phyloP scores from a whole-genome alignment of 2,329 filamentous ascomycete genomes.

The Cercospora berteroae region DNA sequence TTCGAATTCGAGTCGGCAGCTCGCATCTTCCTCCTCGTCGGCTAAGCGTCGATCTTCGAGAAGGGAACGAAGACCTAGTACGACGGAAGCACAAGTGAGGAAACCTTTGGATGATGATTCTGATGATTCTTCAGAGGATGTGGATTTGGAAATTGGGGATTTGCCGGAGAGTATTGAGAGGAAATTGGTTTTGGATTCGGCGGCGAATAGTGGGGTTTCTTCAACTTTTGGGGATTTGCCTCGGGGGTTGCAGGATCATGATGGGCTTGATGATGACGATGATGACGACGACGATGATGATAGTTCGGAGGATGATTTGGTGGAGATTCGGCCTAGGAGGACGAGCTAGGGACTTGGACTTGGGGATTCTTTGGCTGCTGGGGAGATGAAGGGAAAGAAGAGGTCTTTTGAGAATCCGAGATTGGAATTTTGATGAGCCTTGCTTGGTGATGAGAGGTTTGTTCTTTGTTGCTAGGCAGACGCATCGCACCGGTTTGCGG shows the following conservation, averaged over 20 bases:
- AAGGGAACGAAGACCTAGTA: slow-evolving; percentile 28
- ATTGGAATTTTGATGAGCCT: slow-evolving; percentile 2
- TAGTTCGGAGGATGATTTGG: slow-evolving; percentile 32
- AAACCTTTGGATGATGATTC: slow-evolving; percentile 32
- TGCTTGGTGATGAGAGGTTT: not conserved
- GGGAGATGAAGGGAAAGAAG: not conserved
- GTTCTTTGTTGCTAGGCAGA: not conserved
- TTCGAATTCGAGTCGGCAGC: not conserved
- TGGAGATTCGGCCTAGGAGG: slow-evolving; percentile 36
- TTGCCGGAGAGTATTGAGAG: slow-evolving; percentile 14
- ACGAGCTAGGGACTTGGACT: slow-evolving; percentile 30
- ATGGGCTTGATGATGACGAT: slow-evolving; percentile 26
- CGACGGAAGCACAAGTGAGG: slow-evolving; percentile 38
- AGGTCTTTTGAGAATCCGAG: not conserved
- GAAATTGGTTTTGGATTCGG: slow-evolving; percentile 17
- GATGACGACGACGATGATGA: slow-evolving; percentile 27
- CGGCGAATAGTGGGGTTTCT: not conserved
- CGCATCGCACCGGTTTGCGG: not conserved
- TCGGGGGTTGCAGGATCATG: slow-evolving; percentile 3
- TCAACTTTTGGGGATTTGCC: slow-evolving; percentile 27
- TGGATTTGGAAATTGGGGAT: slow-evolving; percentile 11
- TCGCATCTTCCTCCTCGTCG: not conserved
- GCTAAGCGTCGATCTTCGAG: slow-evolving; percentile 16
- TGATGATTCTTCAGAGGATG: slow-evolving; percentile 24
- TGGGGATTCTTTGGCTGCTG: not conserved